Evolutionary conservation across 2,329 filamentous ascomycete genomes (phyloP).

Genomic region (Chaetomium sp.): DNA sequence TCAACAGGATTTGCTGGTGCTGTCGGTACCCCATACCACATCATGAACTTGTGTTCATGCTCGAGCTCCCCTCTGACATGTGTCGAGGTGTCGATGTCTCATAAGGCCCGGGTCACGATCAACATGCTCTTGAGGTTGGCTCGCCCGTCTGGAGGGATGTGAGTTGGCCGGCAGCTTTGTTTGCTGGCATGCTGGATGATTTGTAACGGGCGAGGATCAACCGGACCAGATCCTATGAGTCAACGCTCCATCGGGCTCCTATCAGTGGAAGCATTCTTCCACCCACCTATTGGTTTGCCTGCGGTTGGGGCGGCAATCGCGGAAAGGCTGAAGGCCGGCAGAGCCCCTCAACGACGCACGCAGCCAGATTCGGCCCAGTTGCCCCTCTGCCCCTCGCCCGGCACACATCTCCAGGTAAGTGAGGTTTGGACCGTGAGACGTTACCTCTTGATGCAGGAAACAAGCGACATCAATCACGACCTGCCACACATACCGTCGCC

Average conservation of each 20-base stretch:
- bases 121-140: not conserved
- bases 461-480: constrained; percentile 29
- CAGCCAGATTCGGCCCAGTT: not conserved
- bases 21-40: not conserved
- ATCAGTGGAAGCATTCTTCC: not conserved
- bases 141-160: not conserved
- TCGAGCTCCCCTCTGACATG: not conserved
- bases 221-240: not conserved
- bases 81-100: not conserved
- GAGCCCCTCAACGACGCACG: not conserved
- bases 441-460: constrained; percentile 21
- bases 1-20: not conserved
- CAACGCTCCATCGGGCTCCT: constrained; percentile 4
- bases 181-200: constrained; percentile 16
- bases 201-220: constrained; percentile 14
- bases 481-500: constrained; percentile 29
- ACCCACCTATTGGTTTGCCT: not conserved
- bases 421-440: constrained; percentile 21
- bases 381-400: not conserved
- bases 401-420: constrained; percentile 13
- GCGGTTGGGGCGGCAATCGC: constrained; percentile 21
- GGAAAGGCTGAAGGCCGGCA: not conserved
- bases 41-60: not conserved
- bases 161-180: constrained; percentile 4
- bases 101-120: not conserved